Conservation (phyloP, 305 asterid species). For the Salvia sclarea region DNA sequence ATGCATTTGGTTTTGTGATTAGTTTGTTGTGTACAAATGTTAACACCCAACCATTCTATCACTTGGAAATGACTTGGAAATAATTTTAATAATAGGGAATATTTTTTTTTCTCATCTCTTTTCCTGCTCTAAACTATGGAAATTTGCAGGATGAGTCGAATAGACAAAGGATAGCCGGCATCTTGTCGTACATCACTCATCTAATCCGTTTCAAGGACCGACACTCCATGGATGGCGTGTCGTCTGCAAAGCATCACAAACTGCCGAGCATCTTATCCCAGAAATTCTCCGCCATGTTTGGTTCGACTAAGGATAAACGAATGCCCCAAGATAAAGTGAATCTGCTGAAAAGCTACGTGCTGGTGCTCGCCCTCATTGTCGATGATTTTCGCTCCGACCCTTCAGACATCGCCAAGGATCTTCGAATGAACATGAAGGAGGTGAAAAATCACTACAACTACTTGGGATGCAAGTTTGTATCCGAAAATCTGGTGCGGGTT, state of each 20-base stretch:
- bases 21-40: not conserved
- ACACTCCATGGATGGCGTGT: constrained; percentile 75
- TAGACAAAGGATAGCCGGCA: constrained; percentile 57
- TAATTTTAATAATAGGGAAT: not conserved
- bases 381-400: constrained; percentile 69
- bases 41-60: not conserved
- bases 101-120: not conserved
- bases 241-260: constrained; percentile 64
- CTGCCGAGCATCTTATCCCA: constrained; percentile 64
- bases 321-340: constrained; percentile 52
- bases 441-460: constrained; percentile 54
- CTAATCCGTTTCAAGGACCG: constrained; percentile 80
- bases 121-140: not conserved
- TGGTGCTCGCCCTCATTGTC: constrained; percentile 76
- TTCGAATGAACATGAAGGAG: constrained; percentile 48
- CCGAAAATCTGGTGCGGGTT: constrained; percentile 37
- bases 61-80: no score
- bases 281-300: constrained; percentile 68
- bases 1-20: not conserved
- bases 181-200: constrained; percentile 77
- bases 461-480: constrained; percentile 97
- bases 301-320: constrained; percentile 41
- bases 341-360: constrained; percentile 66
- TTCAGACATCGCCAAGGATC: constrained; percentile 76
- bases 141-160: constrained; percentile 53